Conservation (phyloP, 352 stramenopile species). For the Phytopythium helicoides region DNA sequence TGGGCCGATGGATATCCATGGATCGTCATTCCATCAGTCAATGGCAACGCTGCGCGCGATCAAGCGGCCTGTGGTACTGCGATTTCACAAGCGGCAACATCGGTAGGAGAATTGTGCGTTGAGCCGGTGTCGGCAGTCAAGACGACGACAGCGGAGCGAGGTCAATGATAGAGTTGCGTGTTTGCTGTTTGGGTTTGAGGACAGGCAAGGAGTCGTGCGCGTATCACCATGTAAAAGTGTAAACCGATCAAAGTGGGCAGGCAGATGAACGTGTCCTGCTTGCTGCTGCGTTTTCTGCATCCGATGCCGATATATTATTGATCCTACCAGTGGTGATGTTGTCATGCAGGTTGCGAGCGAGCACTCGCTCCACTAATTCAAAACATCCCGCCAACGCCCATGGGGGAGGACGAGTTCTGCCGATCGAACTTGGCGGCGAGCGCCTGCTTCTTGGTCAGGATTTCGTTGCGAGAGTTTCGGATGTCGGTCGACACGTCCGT, state of each 20-base stretch:
- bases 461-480: constrained; percentile 83
- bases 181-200: constrained; percentile 1
- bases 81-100: constrained; percentile 53
- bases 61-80: constrained; percentile 79
- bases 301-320: constrained; percentile 6
- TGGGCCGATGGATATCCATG: constrained; percentile 70
- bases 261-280: too few species aligned
- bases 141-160: background rate
- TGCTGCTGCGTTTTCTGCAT: too few species aligned
- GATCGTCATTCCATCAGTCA: constrained; percentile 79
- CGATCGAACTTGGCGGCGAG: constrained; percentile 83
- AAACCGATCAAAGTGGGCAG: too few species aligned
- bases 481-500: constrained; percentile 85
- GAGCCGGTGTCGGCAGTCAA: background rate
- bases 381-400: constrained; percentile 41
- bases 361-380: constrained; percentile 9
- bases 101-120: background rate
- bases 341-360: background rate
- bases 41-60: constrained; percentile 82
- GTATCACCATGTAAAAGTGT: constrained; percentile 5
- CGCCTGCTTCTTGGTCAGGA: constrained; percentile 88
- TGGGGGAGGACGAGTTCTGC: constrained; percentile 59
- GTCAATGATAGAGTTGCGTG: constrained; percentile 7
- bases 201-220: background rate
- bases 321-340: background rate